phyloP scores from a whole-genome alignment of 2,329 filamentous ascomycete species.

The Xylaria digitata region DNA sequence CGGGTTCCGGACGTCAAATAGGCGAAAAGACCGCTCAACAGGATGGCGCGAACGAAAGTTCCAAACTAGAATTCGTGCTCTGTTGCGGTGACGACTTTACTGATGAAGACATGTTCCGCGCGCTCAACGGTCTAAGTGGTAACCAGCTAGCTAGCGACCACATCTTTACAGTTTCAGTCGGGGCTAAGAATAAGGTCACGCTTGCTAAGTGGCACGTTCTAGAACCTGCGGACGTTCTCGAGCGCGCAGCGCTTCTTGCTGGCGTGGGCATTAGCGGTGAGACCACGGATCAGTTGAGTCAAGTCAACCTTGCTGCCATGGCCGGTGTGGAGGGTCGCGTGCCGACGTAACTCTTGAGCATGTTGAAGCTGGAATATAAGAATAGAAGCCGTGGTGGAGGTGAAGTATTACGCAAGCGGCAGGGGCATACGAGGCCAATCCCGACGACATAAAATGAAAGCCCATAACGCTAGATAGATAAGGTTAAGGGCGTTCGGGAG shows the following conservation, averaged over 20 bases:
- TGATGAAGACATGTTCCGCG: constrained; percentile 96
- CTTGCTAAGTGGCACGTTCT: constrained; percentile 90
- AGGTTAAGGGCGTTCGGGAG: background rate
- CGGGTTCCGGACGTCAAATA: constrained; percentile 49
- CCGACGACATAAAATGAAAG: background rate
- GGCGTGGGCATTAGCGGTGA: constrained; percentile 56
- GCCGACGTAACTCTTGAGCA: constrained; percentile 47
- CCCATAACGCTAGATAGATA: background rate
- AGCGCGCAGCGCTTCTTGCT: constrained; percentile 68
- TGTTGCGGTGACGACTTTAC: constrained; percentile 97
- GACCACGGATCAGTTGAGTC: constrained; percentile 57
- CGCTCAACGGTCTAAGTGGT: constrained; percentile 71
- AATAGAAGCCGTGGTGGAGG: background rate
- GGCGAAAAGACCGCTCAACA: constrained; percentile 40
- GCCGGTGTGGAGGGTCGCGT: constrained; percentile 66
- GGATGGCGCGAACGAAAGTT: constrained; percentile 57
- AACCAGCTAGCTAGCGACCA: constrained; percentile 69
- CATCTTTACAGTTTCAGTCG: constrained; percentile 91
- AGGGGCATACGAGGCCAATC: background rate
- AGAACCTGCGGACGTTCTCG: constrained; percentile 89
- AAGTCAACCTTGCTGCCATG: constrained; percentile 67
- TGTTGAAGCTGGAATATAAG: background rate
- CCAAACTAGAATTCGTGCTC: constrained; percentile 83
- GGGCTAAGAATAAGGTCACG: constrained; percentile 91
- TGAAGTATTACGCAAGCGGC: background rate